A percentile compares a stretch with the other conserved stretches of the same genome.
phyloP scores from a whole-genome alignment of 2,329 filamentous ascomycete genomes.

The Myotisia sp. region DNA sequence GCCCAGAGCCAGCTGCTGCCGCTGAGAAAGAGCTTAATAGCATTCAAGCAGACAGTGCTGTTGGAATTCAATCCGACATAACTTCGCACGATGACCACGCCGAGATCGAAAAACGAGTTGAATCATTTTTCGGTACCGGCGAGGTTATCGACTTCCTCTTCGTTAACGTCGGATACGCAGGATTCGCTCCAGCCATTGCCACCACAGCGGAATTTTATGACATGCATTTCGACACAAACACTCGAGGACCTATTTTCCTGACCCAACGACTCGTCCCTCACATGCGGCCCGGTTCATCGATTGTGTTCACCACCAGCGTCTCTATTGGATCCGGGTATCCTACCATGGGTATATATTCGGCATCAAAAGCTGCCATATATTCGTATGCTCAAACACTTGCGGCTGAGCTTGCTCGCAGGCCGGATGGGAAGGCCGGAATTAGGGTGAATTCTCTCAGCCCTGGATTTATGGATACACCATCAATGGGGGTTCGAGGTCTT shows the following conservation, averaged over 20 bases:
- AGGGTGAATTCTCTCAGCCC: conserved; percentile 9
- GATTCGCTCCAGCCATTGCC: conserved; percentile 1
- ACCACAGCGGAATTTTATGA: conserved; percentile 7
- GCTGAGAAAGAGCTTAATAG: conserved; percentile 7
- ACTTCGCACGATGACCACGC: conserved; percentile 6
- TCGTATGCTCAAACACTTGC: conserved; percentile 10
- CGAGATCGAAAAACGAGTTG: conserved; percentile 3
- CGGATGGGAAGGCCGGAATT: conserved; percentile 7
- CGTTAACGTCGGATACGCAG: conserved; percentile 8
- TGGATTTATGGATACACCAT: conserved; percentile 10
- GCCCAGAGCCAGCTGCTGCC: conserved; percentile 7
- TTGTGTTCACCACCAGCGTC: conserved; percentile 10
- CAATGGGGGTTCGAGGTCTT: conserved; percentile 8
- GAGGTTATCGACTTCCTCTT: conserved; percentile 9
- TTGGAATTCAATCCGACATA: conserved; percentile 10
- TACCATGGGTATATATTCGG: conserved; percentile 11
- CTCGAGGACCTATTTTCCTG: conserved; percentile 9
- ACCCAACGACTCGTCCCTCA: conserved; percentile 6
- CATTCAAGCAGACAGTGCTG: not conserved
- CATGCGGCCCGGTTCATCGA: conserved; percentile 8
- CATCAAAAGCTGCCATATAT: conserved; percentile 9
- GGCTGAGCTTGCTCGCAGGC: conserved; percentile 5
- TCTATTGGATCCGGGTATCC: conserved; percentile 8
- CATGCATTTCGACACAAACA: conserved; percentile 10
- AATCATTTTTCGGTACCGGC: conserved; percentile 4